These are phyloP conservation scores for Sphaerulina populicola DNA, from an alignment of 2,329 filamentous ascomycete species.

Conservation along the genomic window DNA sequence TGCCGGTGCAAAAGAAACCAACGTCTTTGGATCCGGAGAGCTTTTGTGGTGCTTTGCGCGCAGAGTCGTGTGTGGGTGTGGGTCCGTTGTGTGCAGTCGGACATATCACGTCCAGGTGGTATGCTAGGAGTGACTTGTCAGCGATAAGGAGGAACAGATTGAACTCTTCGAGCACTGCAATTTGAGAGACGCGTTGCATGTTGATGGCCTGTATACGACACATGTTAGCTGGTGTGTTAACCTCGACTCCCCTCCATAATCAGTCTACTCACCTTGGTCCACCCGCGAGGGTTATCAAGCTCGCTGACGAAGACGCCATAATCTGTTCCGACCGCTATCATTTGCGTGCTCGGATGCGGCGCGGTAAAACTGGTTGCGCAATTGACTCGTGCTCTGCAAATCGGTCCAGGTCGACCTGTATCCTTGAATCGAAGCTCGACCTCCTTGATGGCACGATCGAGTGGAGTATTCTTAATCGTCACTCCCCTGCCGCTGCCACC, in stretches of 20 bases:
- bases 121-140: conserved; percentile 84
- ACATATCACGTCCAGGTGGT: conserved; percentile 79
- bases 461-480: conserved; percentile 78
- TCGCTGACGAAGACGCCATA: conserved; percentile 88
- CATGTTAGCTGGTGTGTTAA: conserved; percentile 27
- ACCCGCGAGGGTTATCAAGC: conserved; percentile 79
- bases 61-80: conserved; percentile 53
- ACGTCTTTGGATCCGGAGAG: conserved; percentile 82
- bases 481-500: conserved; percentile 54
- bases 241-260: not conserved
- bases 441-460: conserved; percentile 83
- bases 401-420: conserved; percentile 61
- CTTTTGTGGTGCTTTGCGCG: conserved; percentile 80
- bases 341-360: conserved; percentile 64
- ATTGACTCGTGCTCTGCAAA: conserved; percentile 81
- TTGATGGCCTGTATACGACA: conserved; percentile 57
- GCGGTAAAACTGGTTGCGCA: conserved; percentile 83
- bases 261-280: conserved; percentile 62
- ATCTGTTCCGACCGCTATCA: conserved; percentile 92
- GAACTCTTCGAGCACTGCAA: conserved; percentile 92
- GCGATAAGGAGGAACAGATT: conserved; percentile 84
- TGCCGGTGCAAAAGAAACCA: conserved; percentile 88
- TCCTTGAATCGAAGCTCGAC: conserved; percentile 65
- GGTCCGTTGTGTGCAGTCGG: conserved; percentile 42
- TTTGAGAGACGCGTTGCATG: conserved; percentile 72